Base-by-base conservation (phyloP, 192 early-diverging fungal genomes). In the Diversispora eburnea region DNA sequence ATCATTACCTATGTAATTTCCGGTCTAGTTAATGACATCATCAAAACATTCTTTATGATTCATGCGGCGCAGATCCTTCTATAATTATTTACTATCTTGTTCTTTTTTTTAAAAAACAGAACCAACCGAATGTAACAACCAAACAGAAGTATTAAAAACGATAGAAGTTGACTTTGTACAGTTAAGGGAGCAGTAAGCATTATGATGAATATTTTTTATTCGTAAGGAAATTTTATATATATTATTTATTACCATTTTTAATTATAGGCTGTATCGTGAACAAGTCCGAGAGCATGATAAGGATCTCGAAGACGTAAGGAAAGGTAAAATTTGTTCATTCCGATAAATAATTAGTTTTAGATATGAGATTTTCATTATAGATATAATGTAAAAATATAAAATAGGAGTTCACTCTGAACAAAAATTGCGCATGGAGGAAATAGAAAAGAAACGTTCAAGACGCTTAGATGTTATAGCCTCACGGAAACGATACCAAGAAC, bases 371-470 rank as follows among this genome's bases (percentile, higher is more conserved):
- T 19, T 19, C 13, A 42, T 42, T 46, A n/a, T 45, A 6, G n/a
- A 45, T 19, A 63, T 17, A 5, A 67, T 19, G 10, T 25, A 20
- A 8, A 57, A 5, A 67, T 19, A 20, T 25, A 20, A 8, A 57
- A 57, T 46, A 72, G 70, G 70, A 5, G 17, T 52, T 46, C 60
- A 73, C 10, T 41, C 33, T 42, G 72, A 59, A 42, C 45, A 48
- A 7, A 39, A 33, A 6, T 9, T 48, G 1, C 25, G 72, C n/a
- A 61, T 73, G 46, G 61, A 64, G 15, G 72, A 73, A 73, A 73
- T 73, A 42, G 60, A 61, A 17, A 46, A 63, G 47, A 52, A 56
- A 61, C n/a, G 48, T 1, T 3, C 12, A 25, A 42, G 49, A 42
- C 72, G 72, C 7, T 41, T 51, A 33, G 46, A 73, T 9, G 52